Conservation (phyloP, 257 asterid genomes). For the Solanum tacnaense region DNA sequence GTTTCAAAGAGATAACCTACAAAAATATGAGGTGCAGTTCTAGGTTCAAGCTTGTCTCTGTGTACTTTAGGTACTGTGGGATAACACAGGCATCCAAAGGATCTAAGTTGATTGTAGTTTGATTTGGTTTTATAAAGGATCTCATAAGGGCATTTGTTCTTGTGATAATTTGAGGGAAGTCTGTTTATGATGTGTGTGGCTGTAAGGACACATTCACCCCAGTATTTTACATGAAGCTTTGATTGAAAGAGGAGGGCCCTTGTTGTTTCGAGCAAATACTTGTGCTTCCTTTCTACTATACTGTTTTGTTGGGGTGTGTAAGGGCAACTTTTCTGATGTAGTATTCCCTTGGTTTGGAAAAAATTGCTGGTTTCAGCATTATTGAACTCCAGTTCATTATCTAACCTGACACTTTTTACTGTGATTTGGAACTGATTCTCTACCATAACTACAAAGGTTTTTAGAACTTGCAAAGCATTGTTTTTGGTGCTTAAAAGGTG, state of each 20-base stretch:
- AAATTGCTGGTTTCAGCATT: accelerated
- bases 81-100: background rate
- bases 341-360: background rate
- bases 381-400: background rate
- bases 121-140: background rate
- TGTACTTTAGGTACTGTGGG: background rate
- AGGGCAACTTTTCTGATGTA: too few species aligned
- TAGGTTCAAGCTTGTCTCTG: background rate
- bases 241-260: too few species aligned
- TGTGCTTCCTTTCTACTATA: too few species aligned
- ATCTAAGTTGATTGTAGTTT: background rate
- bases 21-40: background rate
- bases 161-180: background rate
- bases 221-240: too few species aligned
- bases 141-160: background rate
- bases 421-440: background rate
- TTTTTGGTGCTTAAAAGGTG: background rate
- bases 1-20: background rate
- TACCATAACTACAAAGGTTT: background rate
- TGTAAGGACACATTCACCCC: too few species aligned
- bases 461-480: background rate
- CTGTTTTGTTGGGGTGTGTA: background rate
- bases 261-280: too few species aligned
- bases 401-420: background rate
- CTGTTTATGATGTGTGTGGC: background rate